Conservation (phyloP, 441 rosid genomes). For the Aquilaria agallochum region DNA sequence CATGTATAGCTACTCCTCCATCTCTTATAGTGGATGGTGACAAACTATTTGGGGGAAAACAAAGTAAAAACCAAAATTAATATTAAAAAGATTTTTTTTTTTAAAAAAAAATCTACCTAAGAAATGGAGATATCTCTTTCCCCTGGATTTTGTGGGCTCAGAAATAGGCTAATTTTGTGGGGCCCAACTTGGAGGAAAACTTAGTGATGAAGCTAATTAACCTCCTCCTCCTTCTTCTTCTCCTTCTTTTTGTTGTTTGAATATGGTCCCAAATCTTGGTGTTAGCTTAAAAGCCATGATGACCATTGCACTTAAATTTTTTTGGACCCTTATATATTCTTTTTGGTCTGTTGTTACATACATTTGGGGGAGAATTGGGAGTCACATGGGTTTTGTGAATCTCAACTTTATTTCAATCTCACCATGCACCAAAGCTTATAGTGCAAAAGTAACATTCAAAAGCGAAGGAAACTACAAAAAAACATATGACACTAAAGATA, state of each 20-base stretch:
- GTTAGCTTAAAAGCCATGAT: constrained; percentile 23
- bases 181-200: constrained; percentile 39
- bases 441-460: constrained; percentile 7
- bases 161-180: constrained; percentile 20
- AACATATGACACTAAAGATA: constrained; percentile 31
- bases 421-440: constrained; percentile 14
- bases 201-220: constrained; percentile 46
- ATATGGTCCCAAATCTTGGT: constrained; percentile 40
- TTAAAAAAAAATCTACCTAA: constrained; percentile 13
- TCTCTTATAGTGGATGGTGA: background rate
- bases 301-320: background rate
- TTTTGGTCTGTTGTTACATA: constrained; percentile 23
- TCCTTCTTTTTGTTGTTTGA: background rate
- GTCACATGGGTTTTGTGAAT: constrained; percentile 36
- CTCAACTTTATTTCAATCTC: constrained; percentile 30
- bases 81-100: constrained; percentile 7
- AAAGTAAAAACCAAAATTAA: too few relatives aligned
- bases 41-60: background rate
- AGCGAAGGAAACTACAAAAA: constrained; percentile 24
- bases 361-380: constrained; percentile 40
- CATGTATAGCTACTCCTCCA: constrained; percentile 8
- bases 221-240: too few relatives aligned
- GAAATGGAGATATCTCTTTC: constrained; percentile 51
- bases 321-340: constrained; percentile 28
- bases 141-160: constrained; percentile 68